Evolutionary conservation across 2,329 filamentous ascomycete genomes (phyloP).

Genomic region (Colletotrichum musicola): DNA sequence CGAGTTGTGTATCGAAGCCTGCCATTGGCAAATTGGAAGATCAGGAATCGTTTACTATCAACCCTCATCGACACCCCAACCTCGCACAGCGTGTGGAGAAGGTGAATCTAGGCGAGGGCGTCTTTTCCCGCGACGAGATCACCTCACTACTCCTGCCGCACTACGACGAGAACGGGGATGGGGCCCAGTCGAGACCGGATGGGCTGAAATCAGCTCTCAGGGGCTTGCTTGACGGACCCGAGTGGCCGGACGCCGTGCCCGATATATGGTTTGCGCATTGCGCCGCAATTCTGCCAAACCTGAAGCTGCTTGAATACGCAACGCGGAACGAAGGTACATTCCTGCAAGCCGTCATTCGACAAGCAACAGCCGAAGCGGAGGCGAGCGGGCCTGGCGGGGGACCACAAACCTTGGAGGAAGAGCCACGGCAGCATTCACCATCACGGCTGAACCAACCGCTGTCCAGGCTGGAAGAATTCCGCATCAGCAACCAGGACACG

Average conservation of each 20-base stretch:
- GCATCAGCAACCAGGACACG: neutral
- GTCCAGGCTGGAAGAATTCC: neutral
- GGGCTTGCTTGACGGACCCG: neutral
- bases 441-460: neutral
- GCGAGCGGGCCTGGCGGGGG: neutral
- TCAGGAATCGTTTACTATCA: neutral
- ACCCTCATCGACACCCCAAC: neutral
- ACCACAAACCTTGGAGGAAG: neutral
- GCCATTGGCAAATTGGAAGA: neutral
- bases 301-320: neutral
- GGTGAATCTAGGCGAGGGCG: neutral
- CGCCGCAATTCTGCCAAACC: neutral
- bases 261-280: slow-evolving; percentile 7
- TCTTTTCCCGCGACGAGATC: neutral
- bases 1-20: neutral
- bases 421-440: neutral
- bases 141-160: neutral
- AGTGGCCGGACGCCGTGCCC: neutral
- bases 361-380: neutral
- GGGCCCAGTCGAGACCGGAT: neutral
- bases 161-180: neutral
- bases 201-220: neutral
- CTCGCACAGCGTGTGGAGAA: neutral
- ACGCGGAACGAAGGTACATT: neutral
- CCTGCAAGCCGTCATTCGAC: neutral